These are phyloP conservation scores for Irpex sp. DNA, from an alignment of 1,284 basidiomycete genomes.

Conservation along the genomic window DNA sequence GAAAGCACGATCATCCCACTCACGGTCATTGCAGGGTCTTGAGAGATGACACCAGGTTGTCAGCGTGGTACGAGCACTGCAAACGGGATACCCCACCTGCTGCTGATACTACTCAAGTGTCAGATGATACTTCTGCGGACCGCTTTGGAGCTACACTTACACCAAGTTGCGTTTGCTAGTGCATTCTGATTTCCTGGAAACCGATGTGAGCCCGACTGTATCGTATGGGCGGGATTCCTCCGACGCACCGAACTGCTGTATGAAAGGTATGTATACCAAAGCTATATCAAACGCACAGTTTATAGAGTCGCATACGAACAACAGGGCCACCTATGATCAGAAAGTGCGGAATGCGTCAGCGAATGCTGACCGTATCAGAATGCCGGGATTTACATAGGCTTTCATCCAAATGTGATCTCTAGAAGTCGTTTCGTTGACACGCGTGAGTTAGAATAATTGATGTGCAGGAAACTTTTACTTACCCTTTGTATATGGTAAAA, in stretches of 20 bases:
- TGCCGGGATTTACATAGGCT: constrained; percentile 20
- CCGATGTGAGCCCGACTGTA: constrained; percentile 2
- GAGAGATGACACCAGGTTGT: background rate
- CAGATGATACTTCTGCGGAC: background rate
- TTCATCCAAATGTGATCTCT: constrained; percentile 32
- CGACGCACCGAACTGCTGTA: constrained; percentile 31
- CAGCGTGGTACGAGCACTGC: background rate
- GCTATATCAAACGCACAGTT: constrained; percentile 35
- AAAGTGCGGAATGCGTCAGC: background rate
- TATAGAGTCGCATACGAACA: constrained; percentile 34
- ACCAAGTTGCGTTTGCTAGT: background rate
- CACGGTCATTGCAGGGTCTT: constrained; percentile 31
- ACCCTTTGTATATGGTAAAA: constrained; percentile 36
- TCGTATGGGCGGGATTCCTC: background rate
- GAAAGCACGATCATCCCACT: background rate
- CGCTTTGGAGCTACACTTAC: background rate
- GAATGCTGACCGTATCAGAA: background rate
- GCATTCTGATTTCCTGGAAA: background rate
- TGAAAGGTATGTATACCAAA: constrained; percentile 32
- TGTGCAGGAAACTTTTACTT: constrained; percentile 1
- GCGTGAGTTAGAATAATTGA: background rate
- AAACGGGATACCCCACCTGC: background rate
- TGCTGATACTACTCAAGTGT: background rate
- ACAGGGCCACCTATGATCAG: constrained; percentile 25
- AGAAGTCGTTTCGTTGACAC: background rate